A percentile compares a stretch with the other conserved stretches of the same genome.
phyloP scores from a whole-genome alignment of 495 filamentous ascomycete species.

The Hyaloscypha bicolor region DNA sequence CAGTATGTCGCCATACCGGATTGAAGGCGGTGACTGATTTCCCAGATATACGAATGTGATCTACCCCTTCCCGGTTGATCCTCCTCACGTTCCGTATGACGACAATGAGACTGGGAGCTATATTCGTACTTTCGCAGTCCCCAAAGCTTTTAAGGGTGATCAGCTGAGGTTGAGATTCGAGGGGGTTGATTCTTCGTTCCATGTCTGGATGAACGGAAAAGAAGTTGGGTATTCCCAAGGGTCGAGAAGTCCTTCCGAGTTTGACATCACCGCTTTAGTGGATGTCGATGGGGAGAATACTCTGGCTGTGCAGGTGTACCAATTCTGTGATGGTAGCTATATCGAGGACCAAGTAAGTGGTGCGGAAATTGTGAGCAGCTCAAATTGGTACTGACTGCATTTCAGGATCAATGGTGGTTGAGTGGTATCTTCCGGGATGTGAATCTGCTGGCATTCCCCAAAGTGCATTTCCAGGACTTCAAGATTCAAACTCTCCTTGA shows the following conservation, averaged over 20 bases:
- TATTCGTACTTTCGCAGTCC: slow-evolving; percentile 52
- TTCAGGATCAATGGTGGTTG: slow-evolving; percentile 56
- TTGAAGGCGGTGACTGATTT: background rate
- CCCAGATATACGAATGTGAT: slow-evolving; percentile 69
- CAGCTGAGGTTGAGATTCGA: slow-evolving; percentile 63
- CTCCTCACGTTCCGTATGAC: slow-evolving; percentile 61
- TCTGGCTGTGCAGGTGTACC: slow-evolving; percentile 66
- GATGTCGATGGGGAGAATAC: slow-evolving; percentile 48
- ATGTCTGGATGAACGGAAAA: slow-evolving; percentile 65
- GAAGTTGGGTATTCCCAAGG: slow-evolving; percentile 71
- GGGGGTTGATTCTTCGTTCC: slow-evolving; percentile 70
- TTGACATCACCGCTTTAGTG: slow-evolving; percentile 59
- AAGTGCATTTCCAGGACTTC: slow-evolving; percentile 59
- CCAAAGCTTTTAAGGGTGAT: slow-evolving; percentile 24
- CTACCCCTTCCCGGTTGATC: slow-evolving; percentile 62
- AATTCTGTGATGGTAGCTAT: slow-evolving; percentile 67
- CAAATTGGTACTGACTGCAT: background rate
- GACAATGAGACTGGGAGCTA: slow-evolving; percentile 70
- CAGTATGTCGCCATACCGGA: slow-evolving; percentile 14
- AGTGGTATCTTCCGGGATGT: slow-evolving; percentile 74
- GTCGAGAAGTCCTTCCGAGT: slow-evolving; percentile 67
- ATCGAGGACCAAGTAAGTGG: slow-evolving; percentile 59
- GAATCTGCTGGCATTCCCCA: slow-evolving; percentile 62
- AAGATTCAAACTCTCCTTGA: slow-evolving; percentile 58
- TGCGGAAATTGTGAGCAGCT: background rate